Percentiles rank a stretch among this genome's conserved stretches.
Evolutionary conservation across 176 grass and related monocot genomes (phyloP).

Genomic region (Triticum urartu): DNA sequence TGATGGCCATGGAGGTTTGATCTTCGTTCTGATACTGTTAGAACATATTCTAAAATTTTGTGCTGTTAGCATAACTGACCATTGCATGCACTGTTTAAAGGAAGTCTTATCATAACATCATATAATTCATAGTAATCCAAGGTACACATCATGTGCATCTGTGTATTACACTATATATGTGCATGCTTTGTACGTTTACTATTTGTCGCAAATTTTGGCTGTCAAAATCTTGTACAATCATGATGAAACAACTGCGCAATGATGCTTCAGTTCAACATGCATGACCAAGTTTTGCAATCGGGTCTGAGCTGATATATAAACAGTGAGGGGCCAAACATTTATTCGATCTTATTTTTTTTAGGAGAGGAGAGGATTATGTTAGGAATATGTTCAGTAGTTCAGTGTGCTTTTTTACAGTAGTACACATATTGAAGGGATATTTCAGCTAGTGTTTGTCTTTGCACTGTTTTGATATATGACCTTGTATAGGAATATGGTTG

Average conservation of each 20-base stretch:
- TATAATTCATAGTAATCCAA: not conserved
- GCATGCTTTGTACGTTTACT: not conserved
- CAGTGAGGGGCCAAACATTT: not conserved
- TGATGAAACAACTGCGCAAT: not conserved
- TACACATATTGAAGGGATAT: not conserved
- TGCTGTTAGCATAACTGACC: not conserved
- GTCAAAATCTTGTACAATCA: not conserved
- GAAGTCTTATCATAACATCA: not conserved
- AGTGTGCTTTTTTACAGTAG: not conserved
- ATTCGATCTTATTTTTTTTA: not conserved
- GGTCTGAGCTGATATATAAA: not conserved
- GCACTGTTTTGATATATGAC: not conserved
- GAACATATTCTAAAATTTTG: not conserved
- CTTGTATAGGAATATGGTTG: not conserved
- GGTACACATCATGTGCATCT: not conserved
- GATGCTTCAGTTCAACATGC: not conserved
- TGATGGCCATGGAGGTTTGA: conserved; percentile 49
- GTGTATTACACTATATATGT: not conserved
- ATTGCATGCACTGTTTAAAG: conserved; percentile 8
- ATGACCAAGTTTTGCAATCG: not conserved
- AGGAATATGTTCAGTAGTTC: not conserved
- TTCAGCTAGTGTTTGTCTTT: not conserved
- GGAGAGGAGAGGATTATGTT: not conserved
- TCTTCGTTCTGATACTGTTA: conserved; percentile 18
- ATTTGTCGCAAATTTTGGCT: not conserved